Evolutionary conservation across 139 green algal species (phyloP), one percentile per base, ranked within the genome.

Genomic region (Axilococcus clingmanii): DNA sequence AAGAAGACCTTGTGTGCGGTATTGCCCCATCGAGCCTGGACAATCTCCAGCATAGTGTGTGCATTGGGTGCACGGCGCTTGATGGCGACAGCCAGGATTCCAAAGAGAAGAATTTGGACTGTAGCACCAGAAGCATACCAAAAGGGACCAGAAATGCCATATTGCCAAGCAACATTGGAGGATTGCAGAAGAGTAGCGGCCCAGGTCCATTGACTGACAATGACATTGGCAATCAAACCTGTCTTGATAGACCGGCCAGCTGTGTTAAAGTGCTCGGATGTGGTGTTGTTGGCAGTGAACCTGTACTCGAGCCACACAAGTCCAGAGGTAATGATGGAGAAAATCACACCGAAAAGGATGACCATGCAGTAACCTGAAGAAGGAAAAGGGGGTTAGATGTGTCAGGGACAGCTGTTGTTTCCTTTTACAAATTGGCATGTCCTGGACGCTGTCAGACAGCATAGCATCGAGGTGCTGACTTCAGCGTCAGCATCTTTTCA

Each of bases 71-170:
- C 87, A 60, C 95, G 94, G 43, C 80, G 76, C 78, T 96, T 96
- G 62, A 96, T 78, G 66, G 96, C 73, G 20, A 96, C 83, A n/a
- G 88, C 85, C 19, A 96, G 68, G 37, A 96, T 80, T 48, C 81
- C 83, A 46, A 96, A 95, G 27, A 96, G 81, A 41, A 96, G 72
- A 58, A 95, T 77, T 65, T 96, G 88, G 22, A 96, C 74, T 7
- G 87, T 96, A 22, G 88, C 88, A 28, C 88, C 87, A 11, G 74
- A 65, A 19, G 88, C 88, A 55, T 96, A 96, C 72, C 69, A 76
- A 48, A 80, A 80, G 12, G 69, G 72, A 0, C 72, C 65, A 12
- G 65, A 66, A 5, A 80, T 58, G 12, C 69, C 70, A 44, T 80
- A 68, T 59, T 81, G 45, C 47, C 66, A 79, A 19, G 73, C 65